Base-by-base conservation (phyloP, 192 early-diverging fungal species). In the Irineochytrium annulatum region DNA sequence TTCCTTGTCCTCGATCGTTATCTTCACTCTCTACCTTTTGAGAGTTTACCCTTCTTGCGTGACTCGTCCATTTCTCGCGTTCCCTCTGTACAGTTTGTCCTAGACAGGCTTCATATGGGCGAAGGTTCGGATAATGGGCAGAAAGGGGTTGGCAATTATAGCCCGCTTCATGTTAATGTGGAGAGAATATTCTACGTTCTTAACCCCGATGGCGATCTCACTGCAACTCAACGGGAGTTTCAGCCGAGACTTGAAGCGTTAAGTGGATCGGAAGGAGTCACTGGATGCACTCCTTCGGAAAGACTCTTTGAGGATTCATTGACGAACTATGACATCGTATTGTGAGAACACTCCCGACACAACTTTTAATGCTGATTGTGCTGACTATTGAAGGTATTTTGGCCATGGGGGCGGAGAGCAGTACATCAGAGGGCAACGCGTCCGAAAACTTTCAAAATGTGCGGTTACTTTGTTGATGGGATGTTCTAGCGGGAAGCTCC, bases 361-460 rank as follows among this genome's bases (percentile, higher is more conserved):
- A 46, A 6, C 14, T n/a, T 35, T 55, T 52, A 6, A 39, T 11
- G 31, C 43, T 66, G 33, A 46, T 33, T 19, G 46, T 45, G 28
- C 6, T 35, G 5, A 37, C 19, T 37, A 20, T 52, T 20, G 3
- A 64, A 91, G 87, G 5, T 90, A 98, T 69, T 92, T 96, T 81
- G 97, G 95, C 11, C 97, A 99, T 71, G 90, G 92, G 41, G 89
- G 92, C 3, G 94, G 87, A 0, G 94, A 97, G 67, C 75, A 81
- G 45, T 93, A 91, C 63, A 76, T 93, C 27, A 65, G 77, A 11
- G 84, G 88, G 0, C 62, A 85, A 3, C 70, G 77, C 27, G 74
- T 96, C 27, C 84, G 87, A 6, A 62, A 77, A 32, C 65, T 94
- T 5, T 62, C 78, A 0, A 68, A 70, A 14, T 91, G 93, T 52